A percentile compares a stretch with the other conserved stretches of the same genome.
These are phyloP conservation scores for Diaporthe sp. DNA, from an alignment of 2,329 filamentous ascomycete species.

Conservation along the genomic window DNA sequence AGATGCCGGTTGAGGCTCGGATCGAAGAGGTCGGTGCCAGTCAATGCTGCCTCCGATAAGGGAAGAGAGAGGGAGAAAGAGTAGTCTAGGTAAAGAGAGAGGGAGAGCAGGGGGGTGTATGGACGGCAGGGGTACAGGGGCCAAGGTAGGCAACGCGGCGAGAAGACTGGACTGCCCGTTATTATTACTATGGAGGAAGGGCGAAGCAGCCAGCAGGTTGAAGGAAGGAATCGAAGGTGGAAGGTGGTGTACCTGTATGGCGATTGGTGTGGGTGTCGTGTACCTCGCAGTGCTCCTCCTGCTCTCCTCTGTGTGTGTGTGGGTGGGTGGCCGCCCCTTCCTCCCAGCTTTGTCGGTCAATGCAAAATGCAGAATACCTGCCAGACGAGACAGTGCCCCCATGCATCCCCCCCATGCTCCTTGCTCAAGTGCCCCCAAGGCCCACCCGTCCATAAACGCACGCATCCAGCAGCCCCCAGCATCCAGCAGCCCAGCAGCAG, in stretches of 20 bases:
- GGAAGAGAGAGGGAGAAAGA: slow-evolving; percentile 1
- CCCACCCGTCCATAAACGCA: slow-evolving; percentile 9
- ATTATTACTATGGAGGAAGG: not conserved
- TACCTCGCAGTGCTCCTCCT: slow-evolving; percentile 14
- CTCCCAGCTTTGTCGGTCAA: slow-evolving; percentile 24
- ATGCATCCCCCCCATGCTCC: not conserved
- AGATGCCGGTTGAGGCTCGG: not conserved
- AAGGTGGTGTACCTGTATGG: too few species aligned
- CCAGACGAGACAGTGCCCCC: not conserved
- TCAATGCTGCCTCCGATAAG: slow-evolving; percentile 22
- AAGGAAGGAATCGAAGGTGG: not conserved
- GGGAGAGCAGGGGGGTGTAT: slow-evolving; percentile 9
- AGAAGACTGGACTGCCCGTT: not conserved
- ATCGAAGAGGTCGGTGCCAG: not conserved
- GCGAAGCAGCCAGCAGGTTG: not conserved
- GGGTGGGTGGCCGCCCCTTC: not conserved
- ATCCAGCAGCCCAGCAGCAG: not conserved
- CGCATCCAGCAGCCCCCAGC: slow-evolving; percentile 13
- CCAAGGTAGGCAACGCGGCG: not conserved
- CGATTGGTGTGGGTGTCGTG: not conserved
- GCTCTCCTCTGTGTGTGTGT: not conserved
- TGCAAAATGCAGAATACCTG: not conserved
- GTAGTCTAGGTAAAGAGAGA: not conserved
- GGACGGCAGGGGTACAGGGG: not conserved
- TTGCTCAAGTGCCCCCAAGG: not conserved